Evolutionary conservation across 768 basidiomycete genomes (phyloP).

Genomic region (Russula ochroleuca): DNA sequence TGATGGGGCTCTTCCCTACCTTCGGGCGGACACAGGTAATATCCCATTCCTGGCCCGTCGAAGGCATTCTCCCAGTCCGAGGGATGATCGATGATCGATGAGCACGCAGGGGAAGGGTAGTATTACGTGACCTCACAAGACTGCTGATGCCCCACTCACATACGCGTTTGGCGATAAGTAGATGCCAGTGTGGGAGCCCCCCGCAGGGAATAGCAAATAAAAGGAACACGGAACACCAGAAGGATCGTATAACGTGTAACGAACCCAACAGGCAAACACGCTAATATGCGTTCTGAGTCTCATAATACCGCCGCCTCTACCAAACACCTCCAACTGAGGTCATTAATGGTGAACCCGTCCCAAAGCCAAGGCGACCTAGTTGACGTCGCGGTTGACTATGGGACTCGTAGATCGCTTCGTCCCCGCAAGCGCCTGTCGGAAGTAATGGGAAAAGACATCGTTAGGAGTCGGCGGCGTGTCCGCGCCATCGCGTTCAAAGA

Average conservation of each 20-base stretch:
- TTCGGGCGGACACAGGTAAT: too few species aligned
- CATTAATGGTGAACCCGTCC: background rate
- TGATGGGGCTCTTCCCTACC: too few species aligned
- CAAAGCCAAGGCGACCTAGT: background rate
- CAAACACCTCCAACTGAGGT: background rate
- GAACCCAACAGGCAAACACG: background rate
- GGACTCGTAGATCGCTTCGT: background rate
- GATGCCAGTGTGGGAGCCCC: too few species aligned
- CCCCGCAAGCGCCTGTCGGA: background rate
- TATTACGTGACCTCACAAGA: too few species aligned
- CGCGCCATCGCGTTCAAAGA: background rate
- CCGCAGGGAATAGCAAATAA: too few species aligned
- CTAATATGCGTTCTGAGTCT: background rate
- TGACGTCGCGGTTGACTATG: background rate
- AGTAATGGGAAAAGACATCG: background rate
- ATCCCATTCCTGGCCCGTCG: too few species aligned
- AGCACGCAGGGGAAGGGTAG: too few species aligned
- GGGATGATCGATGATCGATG: too few species aligned
- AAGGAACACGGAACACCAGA: too few species aligned
- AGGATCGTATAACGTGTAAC: background rate
- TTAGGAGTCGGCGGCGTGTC: background rate
- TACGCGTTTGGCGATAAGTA: background rate
- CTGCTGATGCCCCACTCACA: background rate
- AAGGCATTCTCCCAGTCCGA: too few species aligned
- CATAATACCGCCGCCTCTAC: background rate